Percentiles rank a stretch among this genome's conserved stretches.
Conservation (phyloP, 768 basidiomycete species). For the Pleurotus giganteus region DNA sequence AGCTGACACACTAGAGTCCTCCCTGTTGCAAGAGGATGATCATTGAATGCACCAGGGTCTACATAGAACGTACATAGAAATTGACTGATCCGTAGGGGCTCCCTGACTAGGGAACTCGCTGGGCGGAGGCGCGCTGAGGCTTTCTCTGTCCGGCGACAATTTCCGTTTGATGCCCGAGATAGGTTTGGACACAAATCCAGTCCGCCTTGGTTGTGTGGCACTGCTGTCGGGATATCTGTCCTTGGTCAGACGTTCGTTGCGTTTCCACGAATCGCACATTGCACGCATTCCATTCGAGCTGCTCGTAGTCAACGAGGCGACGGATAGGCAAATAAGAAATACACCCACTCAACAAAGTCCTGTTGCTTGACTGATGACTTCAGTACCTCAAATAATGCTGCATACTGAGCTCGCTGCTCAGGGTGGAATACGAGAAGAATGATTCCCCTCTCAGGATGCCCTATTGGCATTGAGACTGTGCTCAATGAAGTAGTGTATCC, state of each 20-base stretch:
- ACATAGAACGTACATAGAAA: no score
- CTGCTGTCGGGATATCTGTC: neutral
- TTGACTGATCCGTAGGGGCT: neutral
- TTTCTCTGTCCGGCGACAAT: neutral
- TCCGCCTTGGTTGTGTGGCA: neutral
- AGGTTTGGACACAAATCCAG: neutral
- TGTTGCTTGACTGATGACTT: neutral
- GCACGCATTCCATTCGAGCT: no score
- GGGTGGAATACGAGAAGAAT: no score
- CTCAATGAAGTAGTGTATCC: neutral
- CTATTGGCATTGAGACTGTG: neutral
- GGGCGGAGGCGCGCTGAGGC: neutral
- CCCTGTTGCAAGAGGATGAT: neutral
- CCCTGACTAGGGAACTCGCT: no score
- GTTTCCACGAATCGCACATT: neutral
- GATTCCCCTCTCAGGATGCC: neutral
- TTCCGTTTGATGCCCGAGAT: slow-evolving; percentile 4
- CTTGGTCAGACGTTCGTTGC: neutral
- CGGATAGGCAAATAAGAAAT: neutral
- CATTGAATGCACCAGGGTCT: no score
- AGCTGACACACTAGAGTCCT: slow-evolving; percentile 4
- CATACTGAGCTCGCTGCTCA: neutral
- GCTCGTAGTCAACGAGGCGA: no score
- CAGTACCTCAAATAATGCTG: neutral
- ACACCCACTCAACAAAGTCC: neutral